Conservation (phyloP, 176 grass and related monocot species). For the Triticum monococcum region DNA sequence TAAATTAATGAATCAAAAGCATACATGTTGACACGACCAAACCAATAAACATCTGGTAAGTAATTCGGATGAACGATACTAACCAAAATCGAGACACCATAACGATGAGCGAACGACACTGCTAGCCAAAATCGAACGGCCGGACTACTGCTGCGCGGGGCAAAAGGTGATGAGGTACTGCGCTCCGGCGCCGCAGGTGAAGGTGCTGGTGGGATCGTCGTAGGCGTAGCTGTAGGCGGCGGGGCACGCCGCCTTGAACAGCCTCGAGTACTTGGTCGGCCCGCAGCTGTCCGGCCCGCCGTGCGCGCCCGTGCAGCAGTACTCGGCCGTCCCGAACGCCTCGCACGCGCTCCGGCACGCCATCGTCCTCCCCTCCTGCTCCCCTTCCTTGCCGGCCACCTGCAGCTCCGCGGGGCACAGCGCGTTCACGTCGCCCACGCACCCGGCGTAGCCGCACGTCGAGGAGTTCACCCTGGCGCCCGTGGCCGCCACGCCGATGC, state of each 20-base stretch:
- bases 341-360: conserved; percentile 86
- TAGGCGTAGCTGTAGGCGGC: conserved; percentile 90
- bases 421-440: conserved; percentile 76
- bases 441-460: conserved; percentile 72
- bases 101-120: not conserved
- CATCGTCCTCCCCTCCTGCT: not conserved
- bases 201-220: conserved; percentile 88
- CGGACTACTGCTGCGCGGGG: conserved; percentile 35
- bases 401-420: conserved; percentile 64
- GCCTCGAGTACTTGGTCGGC: conserved; percentile 62
- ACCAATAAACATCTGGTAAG: not conserved
- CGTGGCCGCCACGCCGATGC: conserved; percentile 62
- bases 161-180: conserved; percentile 85
- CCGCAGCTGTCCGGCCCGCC: conserved; percentile 49
- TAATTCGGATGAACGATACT: not conserved
- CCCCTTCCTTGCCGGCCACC: not conserved
- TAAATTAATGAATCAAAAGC: not conserved
- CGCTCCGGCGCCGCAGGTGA: conserved; percentile 68
- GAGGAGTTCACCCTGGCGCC: conserved; percentile 23
- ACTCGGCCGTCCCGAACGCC: conserved; percentile 68
- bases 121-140: not conserved
- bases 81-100: not conserved
- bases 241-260: conserved; percentile 87
- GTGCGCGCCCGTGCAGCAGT: conserved; percentile 79
- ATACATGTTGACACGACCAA: not conserved